phyloP scores from a whole-genome alignment of 2,329 filamentous ascomycete genomes.

The Lasiodiplodia sp. region DNA sequence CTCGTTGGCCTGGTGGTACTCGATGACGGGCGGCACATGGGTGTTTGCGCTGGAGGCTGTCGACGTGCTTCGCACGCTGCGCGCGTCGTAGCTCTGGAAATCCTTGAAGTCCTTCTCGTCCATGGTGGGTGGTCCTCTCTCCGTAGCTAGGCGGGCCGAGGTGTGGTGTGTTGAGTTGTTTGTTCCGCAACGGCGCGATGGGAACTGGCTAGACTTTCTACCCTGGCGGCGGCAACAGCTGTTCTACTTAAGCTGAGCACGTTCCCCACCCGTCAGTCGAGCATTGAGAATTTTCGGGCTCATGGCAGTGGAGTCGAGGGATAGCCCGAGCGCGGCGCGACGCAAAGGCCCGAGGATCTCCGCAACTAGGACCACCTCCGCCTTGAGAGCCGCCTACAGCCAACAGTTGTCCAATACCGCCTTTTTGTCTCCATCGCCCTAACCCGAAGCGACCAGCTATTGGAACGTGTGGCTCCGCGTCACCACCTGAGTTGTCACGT shows the following conservation, averaged over 20 bases:
- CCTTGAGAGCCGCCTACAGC: conserved; percentile 14
- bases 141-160: background rate
- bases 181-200: conserved; percentile 1
- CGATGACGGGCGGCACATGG: background rate
- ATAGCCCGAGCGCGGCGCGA: conserved; percentile 22
- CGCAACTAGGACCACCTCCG: conserved; percentile 23
- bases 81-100: background rate
- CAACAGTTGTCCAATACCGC: conserved; percentile 23
- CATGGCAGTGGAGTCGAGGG: background rate
- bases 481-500: conserved; percentile 24
- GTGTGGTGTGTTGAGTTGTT: background rate
- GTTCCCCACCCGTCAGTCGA: conserved; percentile 18
- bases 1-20: conserved; percentile 6
- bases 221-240: background rate
- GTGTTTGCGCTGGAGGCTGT: background rate
- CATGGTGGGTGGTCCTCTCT: background rate
- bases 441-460: conserved; percentile 5
- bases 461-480: conserved; percentile 21
- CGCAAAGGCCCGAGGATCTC: conserved; percentile 25
- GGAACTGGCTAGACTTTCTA: conserved; percentile 1
- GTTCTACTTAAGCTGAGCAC: conserved; percentile 7
- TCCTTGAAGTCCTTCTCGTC: conserved; percentile 23
- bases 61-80: conserved; percentile 9
- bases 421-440: conserved; percentile 10
- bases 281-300: conserved; percentile 14